These are phyloP conservation scores for Tillandsia fasciculata DNA, from an alignment of 176 grass and related monocot species.

Conservation along the genomic window DNA sequence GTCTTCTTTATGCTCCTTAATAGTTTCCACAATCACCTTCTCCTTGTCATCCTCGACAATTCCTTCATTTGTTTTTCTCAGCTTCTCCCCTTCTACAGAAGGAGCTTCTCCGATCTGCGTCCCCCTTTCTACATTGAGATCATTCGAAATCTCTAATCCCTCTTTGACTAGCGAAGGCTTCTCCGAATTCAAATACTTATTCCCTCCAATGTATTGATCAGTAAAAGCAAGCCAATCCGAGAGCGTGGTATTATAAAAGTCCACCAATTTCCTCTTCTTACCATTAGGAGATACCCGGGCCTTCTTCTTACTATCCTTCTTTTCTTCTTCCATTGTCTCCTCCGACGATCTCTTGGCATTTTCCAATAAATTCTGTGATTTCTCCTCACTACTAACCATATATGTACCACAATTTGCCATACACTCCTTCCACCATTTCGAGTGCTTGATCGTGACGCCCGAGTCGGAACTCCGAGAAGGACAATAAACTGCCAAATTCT, in stretches of 20 bases:
- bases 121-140: not conserved
- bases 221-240: conserved; percentile 34
- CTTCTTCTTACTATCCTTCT: conserved; percentile 55
- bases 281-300: conserved; percentile 23
- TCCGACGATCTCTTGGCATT: conserved; percentile 28
- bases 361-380: conserved; percentile 11
- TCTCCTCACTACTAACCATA: conserved; percentile 8
- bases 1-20: conserved; percentile 8
- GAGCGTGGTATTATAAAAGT: conserved; percentile 62
- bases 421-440: conserved; percentile 64
- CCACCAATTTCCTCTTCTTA: conserved; percentile 77
- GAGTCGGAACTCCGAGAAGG: conserved; percentile 44
- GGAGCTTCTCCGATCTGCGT: not conserved
- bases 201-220: conserved; percentile 12
- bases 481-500: conserved; percentile 55
- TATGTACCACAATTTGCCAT: conserved; percentile 24
- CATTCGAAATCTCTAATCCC: conserved; percentile 3
- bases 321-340: conserved; percentile 46
- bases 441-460: conserved; percentile 37
- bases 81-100: not conserved
- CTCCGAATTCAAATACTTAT: conserved; percentile 9
- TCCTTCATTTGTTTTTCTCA: not conserved
- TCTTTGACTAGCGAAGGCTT: conserved; percentile 9
- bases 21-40: not conserved
- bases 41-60: not conserved